Base-by-base conservation (phyloP, 1,139 yeast genomes). In the Candida sanyaensis region DNA sequence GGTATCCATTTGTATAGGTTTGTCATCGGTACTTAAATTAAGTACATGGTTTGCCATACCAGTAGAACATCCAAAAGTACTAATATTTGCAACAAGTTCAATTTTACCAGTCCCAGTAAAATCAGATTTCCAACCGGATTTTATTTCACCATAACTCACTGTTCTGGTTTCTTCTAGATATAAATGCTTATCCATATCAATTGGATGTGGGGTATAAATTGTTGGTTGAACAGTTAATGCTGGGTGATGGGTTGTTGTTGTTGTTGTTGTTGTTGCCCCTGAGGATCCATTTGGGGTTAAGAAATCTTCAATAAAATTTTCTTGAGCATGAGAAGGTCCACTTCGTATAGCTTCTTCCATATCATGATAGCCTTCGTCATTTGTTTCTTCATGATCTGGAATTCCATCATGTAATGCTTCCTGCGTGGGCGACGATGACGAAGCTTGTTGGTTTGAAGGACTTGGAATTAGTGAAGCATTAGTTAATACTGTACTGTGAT, bases 41-140 rank as follows among this genome's bases (percentile, higher is more conserved):
- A 64, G 59, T 6, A 62, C 48, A 48, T 71, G 71, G 34, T 63
- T 65, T 29, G 61, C 58, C 11, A 65, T 50, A 48, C 90, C 91
- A 27, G 88, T 80, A n/a, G 83, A 72, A 46, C 83, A 69, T 47
- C 74, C 67, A 65, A 75, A 72, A 29, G 86, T 80, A 33, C 78
- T 77, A 39, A 87, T 83, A 54, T 81, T 89, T 5, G 88, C 88
- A 31, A 85, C 83, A 49, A 90, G 64, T 65, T 90, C 96, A 48
- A 91, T 84, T 50, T 79, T 76, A 6, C 97, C 98, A 36, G 75
- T 73, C 31, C 83, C 87, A 12, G 82, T 67, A 63, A 86, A 92
- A 66, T 95, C 98, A 0, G 96, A 83, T 65, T 93, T 93, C 99
- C 99, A 93, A 5, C 99, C 99, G 24, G 81, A 76, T 62, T 87